Evolutionary conservation across 257 asterid species (phyloP).

Genomic region (Scutellaria minor): DNA sequence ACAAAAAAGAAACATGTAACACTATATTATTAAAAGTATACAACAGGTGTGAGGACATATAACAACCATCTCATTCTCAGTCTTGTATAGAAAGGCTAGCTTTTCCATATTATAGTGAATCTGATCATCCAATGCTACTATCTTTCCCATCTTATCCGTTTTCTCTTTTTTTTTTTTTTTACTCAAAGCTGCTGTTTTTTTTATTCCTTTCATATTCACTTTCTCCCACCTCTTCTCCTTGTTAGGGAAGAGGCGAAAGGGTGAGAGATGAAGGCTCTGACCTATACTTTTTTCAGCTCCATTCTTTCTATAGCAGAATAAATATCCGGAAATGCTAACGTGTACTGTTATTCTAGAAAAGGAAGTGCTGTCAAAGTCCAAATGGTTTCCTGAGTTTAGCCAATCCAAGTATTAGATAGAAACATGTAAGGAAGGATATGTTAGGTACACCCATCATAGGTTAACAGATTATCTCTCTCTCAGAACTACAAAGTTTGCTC

Average conservation of each 20-base stretch:
- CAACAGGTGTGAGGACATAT: neutral
- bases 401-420: neutral
- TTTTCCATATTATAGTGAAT: neutral
- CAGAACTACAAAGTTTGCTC: constrained; percentile 66
- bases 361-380: neutral
- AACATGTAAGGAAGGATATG: neutral
- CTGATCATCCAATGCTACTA: neutral
- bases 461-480: constrained; percentile 50
- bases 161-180: no score
- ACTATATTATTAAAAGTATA: no score
- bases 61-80: neutral
- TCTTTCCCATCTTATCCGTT: no score
- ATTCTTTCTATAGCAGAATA: neutral
- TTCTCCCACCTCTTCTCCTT: no score
- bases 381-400: neutral
- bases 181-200: no score
- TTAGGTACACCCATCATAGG: neutral
- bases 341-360: neutral
- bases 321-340: neutral
- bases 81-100: neutral
- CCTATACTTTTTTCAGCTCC: neutral
- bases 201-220: no score
- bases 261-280: no score
- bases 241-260: no score
- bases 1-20: no score